Base-by-base conservation (phyloP, 2,329 filamentous ascomycete species). In the Paracorniculantispora psalliotae region DNA sequence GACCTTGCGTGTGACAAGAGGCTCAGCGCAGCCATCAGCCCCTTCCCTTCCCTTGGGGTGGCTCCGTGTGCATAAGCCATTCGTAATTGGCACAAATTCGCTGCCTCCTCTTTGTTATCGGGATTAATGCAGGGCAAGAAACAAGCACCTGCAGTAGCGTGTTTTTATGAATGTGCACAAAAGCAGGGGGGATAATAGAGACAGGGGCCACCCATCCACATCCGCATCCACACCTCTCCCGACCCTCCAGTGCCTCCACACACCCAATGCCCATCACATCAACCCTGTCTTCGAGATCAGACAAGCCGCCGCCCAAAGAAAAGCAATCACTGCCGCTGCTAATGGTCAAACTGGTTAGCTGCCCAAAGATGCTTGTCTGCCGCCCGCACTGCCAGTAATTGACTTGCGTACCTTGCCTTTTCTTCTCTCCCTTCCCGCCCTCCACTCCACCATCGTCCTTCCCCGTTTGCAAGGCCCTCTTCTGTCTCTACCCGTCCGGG, bases 401-500 rank as follows among this genome's bases (percentile, higher is more conserved):
- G 10, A 37, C 33, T 37, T 15, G 9, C 12, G 43, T 23, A 28
- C 33, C n/a, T 30, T 21, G 9, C 46, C 25, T 47, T 50, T 51
- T 35, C 57, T 37, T 47, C 39, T 21, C 47, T 53, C 28, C 28
- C 37, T 52, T 26, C 54, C 39, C 33, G 17, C 39, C 26, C 47
- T 30, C 55, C 55, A 17, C 30, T 23, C 48, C 57, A 54, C 57
- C 49, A 23, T 26, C 41, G 43, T 59, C 43, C 59, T 43, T 56
- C 39, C 59, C 37, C 35, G 47, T 60, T 43, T 50, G 28, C 46
- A 51, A 56, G 25, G 43, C 35, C 44, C 15, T 54, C 44, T 19
- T 54, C 44, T 28, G 5, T 28, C 51, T 49, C 37, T 44, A 33
- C 25, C 28, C 44, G 21, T 43, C n/a, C 35, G 33, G 37, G 15